Conservation (phyloP, 108 stramenopile genomes). For the Pseudonitzschia delicatissima region DNA sequence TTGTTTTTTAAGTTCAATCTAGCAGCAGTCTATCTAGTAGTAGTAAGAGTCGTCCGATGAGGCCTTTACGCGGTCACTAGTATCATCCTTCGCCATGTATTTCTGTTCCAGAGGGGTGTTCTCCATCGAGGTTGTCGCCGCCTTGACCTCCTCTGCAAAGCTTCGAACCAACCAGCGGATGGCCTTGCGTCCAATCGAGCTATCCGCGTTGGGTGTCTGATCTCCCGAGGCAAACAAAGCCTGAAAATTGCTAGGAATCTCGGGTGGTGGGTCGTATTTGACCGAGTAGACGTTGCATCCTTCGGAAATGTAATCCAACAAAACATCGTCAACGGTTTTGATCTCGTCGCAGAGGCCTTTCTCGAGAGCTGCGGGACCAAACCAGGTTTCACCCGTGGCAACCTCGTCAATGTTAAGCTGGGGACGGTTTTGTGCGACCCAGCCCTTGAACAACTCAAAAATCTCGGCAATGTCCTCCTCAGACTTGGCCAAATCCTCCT, state of each 20-base stretch:
- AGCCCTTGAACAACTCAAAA: constrained; percentile 78
- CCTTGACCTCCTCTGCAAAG: constrained; percentile 25
- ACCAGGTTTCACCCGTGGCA: constrained; percentile 95
- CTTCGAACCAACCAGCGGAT: constrained; percentile 26
- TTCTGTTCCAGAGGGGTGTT: constrained; percentile 31
- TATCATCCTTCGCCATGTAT: constrained; percentile 61
- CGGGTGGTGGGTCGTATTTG: constrained; percentile 33
- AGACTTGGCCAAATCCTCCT: constrained; percentile 81
- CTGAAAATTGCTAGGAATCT: constrained; percentile 1
- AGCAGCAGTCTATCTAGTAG: too few relatives aligned
- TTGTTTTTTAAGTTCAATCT: too few relatives aligned
- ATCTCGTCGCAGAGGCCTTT: constrained; percentile 87
- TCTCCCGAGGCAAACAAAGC: constrained; percentile 15
- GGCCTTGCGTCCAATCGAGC: constrained; percentile 4
- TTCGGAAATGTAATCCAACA: constrained; percentile 67
- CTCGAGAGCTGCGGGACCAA: constrained; percentile 82
- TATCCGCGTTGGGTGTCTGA: not conserved
- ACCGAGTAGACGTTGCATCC: constrained; percentile 80
- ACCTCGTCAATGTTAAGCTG: constrained; percentile 83
- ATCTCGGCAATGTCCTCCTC: constrained; percentile 80
- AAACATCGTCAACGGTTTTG: constrained; percentile 78
- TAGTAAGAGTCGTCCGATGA: constrained; percentile 4
- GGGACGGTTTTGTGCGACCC: constrained; percentile 80
- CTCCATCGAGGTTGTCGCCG: constrained; percentile 17
- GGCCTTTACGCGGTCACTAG: constrained; percentile 30